phyloP scores from a whole-genome alignment of 805 yeast species.

The Ogataea salicorniae region DNA sequence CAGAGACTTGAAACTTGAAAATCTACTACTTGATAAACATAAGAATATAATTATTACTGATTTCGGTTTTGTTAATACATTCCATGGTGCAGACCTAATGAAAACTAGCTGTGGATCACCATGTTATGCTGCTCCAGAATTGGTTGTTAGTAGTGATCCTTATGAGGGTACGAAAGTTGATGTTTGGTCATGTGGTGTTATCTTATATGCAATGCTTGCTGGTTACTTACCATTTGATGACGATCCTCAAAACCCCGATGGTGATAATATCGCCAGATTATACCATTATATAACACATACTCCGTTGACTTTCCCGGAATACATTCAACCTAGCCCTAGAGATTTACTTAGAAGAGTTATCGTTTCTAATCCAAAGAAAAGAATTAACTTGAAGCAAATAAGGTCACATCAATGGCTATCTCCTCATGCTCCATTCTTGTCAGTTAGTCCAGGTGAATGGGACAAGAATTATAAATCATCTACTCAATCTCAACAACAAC shows the following conservation, averaged over 20 bases:
- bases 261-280: conserved; percentile 84
- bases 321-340: conserved; percentile 83
- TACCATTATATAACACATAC: conserved; percentile 90
- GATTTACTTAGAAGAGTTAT: conserved; percentile 81
- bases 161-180: conserved; percentile 93
- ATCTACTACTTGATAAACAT: conserved; percentile 74
- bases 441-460: conserved; percentile 89
- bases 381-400: conserved; percentile 65
- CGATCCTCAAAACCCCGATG: conserved; percentile 94
- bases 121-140: conserved; percentile 97
- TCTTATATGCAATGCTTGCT: conserved; percentile 92
- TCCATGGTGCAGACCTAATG: conserved; percentile 71
- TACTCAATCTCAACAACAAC: conserved; percentile 12
- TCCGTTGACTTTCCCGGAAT: conserved; percentile 92
- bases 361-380: conserved; percentile 76
- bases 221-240: conserved; percentile 98
- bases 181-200: conserved; percentile 96
- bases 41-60: conserved; percentile 84
- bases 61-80: conserved; percentile 93
- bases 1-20: conserved; percentile 72
- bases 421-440: conserved; percentile 76
- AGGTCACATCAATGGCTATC: conserved; percentile 84
- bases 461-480: conserved; percentile 55
- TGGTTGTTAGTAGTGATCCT: conserved; percentile 80
- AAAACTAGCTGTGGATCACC: conserved; percentile 96